Percentiles rank a stretch among this genome's conserved stretches.
Evolutionary conservation across 305 asterid species (phyloP).

Genomic region (Solanum chacoense): DNA sequence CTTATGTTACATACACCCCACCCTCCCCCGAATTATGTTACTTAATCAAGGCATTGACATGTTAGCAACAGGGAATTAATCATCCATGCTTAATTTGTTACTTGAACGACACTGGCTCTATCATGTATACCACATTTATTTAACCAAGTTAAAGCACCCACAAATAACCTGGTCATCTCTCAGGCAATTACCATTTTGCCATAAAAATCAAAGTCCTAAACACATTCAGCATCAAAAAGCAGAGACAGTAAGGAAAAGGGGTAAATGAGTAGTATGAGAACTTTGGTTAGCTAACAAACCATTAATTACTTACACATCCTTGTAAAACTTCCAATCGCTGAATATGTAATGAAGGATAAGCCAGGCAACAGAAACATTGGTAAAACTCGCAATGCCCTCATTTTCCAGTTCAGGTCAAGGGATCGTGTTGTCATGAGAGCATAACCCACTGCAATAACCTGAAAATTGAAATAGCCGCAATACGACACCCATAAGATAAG

Average conservation of each 20-base stretch:
- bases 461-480: slow-evolving; percentile 2
- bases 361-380: slow-evolving; percentile 84
- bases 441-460: slow-evolving; percentile 76
- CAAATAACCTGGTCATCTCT: not conserved
- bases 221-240: not conserved
- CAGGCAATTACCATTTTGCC: not conserved
- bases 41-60: not conserved
- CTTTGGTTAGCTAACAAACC: not conserved
- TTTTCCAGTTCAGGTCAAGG: slow-evolving; percentile 61
- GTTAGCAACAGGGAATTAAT: not conserved
- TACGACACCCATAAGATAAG: not conserved
- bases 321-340: slow-evolving; percentile 43
- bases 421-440: slow-evolving; percentile 81
- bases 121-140: not conserved
- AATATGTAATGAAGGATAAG: slow-evolving; percentile 39
- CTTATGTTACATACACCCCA: not conserved
- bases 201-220: not conserved
- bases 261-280: not conserved
- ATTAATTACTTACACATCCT: slow-evolving; percentile 51
- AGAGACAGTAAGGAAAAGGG: not conserved
- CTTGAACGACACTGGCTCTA: not conserved
- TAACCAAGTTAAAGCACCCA: not conserved
- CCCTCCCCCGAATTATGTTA: not conserved
- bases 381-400: slow-evolving; percentile 74
- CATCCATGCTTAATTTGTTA: not conserved